Evolutionary conservation across 257 asterid genomes (phyloP).

Genomic region (Datura wrightii): DNA sequence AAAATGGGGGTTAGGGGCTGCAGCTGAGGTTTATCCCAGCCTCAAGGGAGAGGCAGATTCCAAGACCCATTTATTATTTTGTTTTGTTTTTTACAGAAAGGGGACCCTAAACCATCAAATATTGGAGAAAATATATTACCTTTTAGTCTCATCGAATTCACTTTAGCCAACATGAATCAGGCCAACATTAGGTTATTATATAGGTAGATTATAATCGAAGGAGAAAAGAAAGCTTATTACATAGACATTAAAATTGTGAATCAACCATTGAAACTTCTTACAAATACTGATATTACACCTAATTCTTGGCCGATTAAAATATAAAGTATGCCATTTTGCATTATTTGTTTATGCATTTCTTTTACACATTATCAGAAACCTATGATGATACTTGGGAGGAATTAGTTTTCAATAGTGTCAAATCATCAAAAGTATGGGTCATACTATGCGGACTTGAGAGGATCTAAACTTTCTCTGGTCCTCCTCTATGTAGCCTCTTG

Average conservation of each 20-base stretch:
- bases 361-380: not conserved
- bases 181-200: not conserved
- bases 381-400: not conserved
- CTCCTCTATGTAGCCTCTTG: not conserved
- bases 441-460: not conserved
- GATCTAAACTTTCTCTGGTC: not conserved
- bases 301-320: not conserved
- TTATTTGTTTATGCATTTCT: not conserved
- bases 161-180: not conserved
- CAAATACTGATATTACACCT: not conserved
- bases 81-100: not conserved
- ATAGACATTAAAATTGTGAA: not conserved
- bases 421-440: not conserved
- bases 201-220: not conserved
- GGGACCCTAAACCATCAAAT: slow-evolving; percentile 2
- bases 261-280: not conserved
- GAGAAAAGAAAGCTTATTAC: too few species aligned
- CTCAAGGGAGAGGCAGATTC: not conserved
- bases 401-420: not conserved
- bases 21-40: not conserved
- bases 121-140: not conserved
- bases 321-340: not conserved
- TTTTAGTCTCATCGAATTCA: not conserved
- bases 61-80: not conserved
- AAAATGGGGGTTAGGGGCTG: not conserved